phyloP scores from a whole-genome alignment of 2,329 filamentous ascomycete genomes.

The Lojkania enalia region DNA sequence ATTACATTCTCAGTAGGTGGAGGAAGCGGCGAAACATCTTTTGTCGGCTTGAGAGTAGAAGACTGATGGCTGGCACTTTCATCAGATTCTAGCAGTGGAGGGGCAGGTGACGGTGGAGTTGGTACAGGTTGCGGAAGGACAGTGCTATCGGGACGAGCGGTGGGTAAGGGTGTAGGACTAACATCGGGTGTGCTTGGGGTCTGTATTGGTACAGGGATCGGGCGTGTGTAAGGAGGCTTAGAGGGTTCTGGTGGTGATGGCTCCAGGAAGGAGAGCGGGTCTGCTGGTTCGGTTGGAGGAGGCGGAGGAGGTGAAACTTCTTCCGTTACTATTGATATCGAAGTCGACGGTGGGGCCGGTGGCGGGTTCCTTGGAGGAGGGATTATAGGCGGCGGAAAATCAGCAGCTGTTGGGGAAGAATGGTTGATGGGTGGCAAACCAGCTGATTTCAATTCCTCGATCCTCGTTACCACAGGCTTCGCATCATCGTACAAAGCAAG shows the following conservation, averaged over 20 bases:
- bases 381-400: constrained; percentile 44
- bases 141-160: background rate
- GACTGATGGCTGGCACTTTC: constrained; percentile 14
- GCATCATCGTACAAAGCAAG: constrained; percentile 55
- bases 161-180: background rate
- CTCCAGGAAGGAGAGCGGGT: constrained; percentile 3
- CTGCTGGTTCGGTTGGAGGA: background rate
- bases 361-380: constrained; percentile 35
- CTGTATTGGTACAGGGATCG: constrained; percentile 32
- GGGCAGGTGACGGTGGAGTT: background rate
- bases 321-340: background rate
- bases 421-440: constrained; percentile 43
- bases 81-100: constrained; percentile 14
- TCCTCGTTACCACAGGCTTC: constrained; percentile 34
- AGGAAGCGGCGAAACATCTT: constrained; percentile 1
- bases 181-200: too few species aligned
- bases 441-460: constrained; percentile 43
- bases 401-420: constrained; percentile 43
- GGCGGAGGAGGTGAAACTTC: background rate
- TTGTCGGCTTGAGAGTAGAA: background rate
- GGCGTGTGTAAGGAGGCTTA: constrained; percentile 28
- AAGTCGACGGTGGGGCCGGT: constrained; percentile 23
- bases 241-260: constrained; percentile 8
- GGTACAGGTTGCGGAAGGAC: background rate
- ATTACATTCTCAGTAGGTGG: constrained; percentile 26